phyloP scores from a whole-genome alignment of 1,284 basidiomycete species.

The Heterobasidion annosum region DNA sequence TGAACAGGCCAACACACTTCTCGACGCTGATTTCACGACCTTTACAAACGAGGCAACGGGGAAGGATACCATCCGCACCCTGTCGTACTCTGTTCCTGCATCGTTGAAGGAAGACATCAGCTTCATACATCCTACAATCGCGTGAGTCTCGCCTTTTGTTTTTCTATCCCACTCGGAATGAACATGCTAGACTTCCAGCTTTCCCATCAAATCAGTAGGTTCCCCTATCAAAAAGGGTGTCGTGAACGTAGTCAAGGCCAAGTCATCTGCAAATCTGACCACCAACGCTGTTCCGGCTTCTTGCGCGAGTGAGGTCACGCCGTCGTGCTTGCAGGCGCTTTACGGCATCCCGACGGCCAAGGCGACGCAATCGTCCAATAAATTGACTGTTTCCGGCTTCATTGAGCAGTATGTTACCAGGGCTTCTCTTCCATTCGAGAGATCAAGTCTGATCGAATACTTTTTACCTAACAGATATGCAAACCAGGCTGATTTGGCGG shows the following conservation, averaged over 20 bases:
- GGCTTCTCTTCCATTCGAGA: too few species aligned
- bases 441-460: too few species aligned
- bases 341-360: constrained; percentile 22
- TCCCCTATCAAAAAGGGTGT: constrained; percentile 1
- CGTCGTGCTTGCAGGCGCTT: constrained; percentile 19
- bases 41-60: constrained; percentile 27
- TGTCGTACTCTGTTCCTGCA: constrained; percentile 31
- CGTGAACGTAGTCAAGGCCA: neutral
- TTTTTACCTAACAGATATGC: neutral
- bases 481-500: neutral
- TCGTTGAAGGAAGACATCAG: constrained; percentile 27
- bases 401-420: constrained; percentile 17
- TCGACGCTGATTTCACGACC: constrained; percentile 27
- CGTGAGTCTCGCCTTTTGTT: constrained; percentile 13
- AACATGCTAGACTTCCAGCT: neutral
- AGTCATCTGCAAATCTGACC: constrained; percentile 1
- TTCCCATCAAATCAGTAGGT: constrained; percentile 1
- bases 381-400: constrained; percentile 22
- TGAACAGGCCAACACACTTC: constrained; percentile 27
- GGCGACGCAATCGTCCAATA: constrained; percentile 18
- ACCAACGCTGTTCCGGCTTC: constrained; percentile 11
- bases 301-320: constrained; percentile 16
- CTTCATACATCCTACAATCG: constrained; percentile 30
- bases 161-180: neutral
- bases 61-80: constrained; percentile 23